phyloP scores from a whole-genome alignment of 805 yeast species.

The Komagataella pastoris region DNA sequence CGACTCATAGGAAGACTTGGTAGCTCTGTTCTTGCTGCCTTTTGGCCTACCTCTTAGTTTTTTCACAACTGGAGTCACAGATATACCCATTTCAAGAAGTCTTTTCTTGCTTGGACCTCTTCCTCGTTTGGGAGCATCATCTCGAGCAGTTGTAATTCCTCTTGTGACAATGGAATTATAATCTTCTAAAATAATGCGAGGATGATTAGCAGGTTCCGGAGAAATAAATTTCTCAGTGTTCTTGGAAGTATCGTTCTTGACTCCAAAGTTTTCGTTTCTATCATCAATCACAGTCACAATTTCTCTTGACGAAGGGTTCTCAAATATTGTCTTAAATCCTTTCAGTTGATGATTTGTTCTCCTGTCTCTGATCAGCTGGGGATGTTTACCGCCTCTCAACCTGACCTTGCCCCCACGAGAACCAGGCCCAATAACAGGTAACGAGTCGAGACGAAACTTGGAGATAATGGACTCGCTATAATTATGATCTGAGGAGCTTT shows the following conservation, averaged over 20 bases:
- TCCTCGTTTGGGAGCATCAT: conserved; percentile 1
- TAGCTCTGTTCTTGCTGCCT: neutral
- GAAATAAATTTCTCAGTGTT: neutral
- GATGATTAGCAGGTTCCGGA: neutral
- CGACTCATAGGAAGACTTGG: neutral
- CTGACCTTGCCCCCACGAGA: conserved; percentile 1
- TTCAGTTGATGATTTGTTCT: neutral
- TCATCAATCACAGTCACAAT: neutral
- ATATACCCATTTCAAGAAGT: neutral
- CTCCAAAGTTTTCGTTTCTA: neutral
- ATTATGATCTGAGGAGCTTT: conserved; percentile 4
- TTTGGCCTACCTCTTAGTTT: neutral
- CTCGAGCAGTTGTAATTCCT: conserved; percentile 2
- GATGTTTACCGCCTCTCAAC: neutral
- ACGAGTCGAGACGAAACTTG: conserved; percentile 6
- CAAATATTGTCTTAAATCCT: neutral
- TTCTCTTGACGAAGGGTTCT: neutral
- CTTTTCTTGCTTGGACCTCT: neutral
- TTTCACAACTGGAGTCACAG: neutral
- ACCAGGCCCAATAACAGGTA: conserved; percentile 1
- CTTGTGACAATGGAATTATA: conserved; percentile 1
- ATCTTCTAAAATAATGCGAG: neutral
- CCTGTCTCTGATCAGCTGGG: neutral
- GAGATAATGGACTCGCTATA: conserved; percentile 6
- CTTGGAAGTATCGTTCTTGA: too few species aligned